Percentiles rank a stretch among this genome's conserved stretches.
Conservation (phyloP, 176 grass and related monocot genomes). For the Puccinellia tenuiflora region DNA sequence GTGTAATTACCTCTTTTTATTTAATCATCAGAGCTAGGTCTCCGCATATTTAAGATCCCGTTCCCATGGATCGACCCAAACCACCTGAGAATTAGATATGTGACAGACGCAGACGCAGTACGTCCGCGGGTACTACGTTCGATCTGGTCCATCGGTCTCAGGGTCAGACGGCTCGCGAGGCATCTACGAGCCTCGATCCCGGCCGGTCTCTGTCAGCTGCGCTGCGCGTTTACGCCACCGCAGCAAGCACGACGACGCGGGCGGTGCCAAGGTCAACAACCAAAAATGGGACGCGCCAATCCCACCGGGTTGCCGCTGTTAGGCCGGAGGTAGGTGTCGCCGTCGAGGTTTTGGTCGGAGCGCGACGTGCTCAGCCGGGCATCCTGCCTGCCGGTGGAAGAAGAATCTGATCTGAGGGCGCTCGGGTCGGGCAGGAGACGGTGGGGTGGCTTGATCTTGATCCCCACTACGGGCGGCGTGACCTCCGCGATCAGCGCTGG, state of each 20-base stretch:
- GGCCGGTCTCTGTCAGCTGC: neutral
- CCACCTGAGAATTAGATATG: neutral
- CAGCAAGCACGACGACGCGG: neutral
- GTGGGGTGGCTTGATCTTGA: neutral
- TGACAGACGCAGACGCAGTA: neutral
- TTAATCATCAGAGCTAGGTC: neutral
- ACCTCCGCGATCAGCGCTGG: neutral
- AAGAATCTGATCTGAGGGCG: neutral
- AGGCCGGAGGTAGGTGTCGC: neutral
- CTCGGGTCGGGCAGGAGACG: too few species aligned
- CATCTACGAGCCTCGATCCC: neutral
- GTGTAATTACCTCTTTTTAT: too few species aligned
- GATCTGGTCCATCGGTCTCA: neutral
- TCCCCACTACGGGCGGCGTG: neutral
- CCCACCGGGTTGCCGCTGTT: neutral
- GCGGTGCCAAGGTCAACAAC: neutral
- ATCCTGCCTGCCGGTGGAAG: neutral
- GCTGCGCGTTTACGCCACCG: neutral
- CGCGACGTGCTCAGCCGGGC: neutral
- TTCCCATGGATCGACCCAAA: neutral
- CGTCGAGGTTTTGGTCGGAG: neutral
- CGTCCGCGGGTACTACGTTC: neutral
- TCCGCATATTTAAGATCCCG: neutral
- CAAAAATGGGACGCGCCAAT: neutral
- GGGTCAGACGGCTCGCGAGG: neutral